A percentile compares a stretch with the other conserved stretches of the same genome.
Conservation (phyloP, 2,329 filamentous ascomycete species). For the Orbilia oligospora region DNA sequence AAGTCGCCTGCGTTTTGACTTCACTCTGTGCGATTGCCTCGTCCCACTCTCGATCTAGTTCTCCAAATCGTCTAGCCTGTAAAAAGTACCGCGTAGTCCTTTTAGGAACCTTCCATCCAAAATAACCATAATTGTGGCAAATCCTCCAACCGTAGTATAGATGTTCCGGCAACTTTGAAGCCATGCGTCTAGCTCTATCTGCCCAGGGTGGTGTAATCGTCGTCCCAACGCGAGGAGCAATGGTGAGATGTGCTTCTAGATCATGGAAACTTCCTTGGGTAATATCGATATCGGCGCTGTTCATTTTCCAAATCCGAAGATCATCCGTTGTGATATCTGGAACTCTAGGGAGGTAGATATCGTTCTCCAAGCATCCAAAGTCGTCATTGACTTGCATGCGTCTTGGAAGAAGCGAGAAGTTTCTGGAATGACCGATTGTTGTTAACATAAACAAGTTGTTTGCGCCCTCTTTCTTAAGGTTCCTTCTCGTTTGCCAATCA, state of each 20-base stretch:
- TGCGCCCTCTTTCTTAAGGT: constrained; percentile 27
- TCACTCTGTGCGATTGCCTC: constrained; percentile 47
- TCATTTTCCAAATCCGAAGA: constrained; percentile 40
- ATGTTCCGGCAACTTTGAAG: constrained; percentile 43
- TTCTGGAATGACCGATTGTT: constrained; percentile 29
- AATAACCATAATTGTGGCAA: constrained; percentile 59
- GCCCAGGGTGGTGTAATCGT: constrained; percentile 36
- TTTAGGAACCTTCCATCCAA: constrained; percentile 43
- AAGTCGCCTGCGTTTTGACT: constrained; percentile 30
- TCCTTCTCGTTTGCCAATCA: constrained; percentile 45
- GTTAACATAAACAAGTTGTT: constrained; percentile 49
- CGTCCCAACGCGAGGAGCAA: constrained; percentile 3
- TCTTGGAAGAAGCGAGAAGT: constrained; percentile 43
- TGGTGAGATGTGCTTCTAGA: neutral
- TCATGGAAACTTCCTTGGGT: constrained; percentile 15
- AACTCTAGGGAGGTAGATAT: constrained; percentile 46
- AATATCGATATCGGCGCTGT: constrained; percentile 51
- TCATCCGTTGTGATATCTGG: constrained; percentile 38
- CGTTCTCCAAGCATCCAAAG: constrained; percentile 35
- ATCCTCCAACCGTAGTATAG: constrained; percentile 57
- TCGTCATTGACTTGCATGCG: constrained; percentile 43
- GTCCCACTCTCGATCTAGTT: constrained; percentile 56
- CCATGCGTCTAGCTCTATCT: constrained; percentile 12
- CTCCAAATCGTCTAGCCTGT: constrained; percentile 41
- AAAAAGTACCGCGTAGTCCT: constrained; percentile 32